Conservation (phyloP, 208 protist species). For the Phytomonas sp. region DNA sequence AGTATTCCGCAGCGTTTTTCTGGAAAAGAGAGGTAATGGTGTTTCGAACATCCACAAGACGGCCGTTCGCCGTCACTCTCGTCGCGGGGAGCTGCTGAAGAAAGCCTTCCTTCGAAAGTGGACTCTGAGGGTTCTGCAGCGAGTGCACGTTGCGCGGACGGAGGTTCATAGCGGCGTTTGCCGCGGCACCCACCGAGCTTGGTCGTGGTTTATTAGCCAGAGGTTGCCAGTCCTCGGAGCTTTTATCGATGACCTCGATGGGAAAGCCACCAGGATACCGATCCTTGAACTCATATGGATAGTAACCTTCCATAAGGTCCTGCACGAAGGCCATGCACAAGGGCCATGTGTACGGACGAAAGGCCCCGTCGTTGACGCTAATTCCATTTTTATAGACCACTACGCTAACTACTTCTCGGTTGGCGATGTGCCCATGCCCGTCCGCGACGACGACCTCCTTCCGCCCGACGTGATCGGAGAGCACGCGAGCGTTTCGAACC, state of each 20-base stretch:
- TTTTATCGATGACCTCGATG: slow-evolving; percentile 74
- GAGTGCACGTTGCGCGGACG: slow-evolving; percentile 17
- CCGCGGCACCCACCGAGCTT: background rate
- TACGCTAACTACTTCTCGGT: slow-evolving; percentile 72
- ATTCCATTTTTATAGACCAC: slow-evolving; percentile 88
- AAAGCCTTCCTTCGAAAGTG: slow-evolving; percentile 41
- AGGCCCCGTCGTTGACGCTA: slow-evolving; percentile 76
- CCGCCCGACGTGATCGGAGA: slow-evolving; percentile 79
- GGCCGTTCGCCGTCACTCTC: slow-evolving; percentile 53
- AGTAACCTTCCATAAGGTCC: slow-evolving; percentile 90
- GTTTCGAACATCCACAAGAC: slow-evolving; percentile 60
- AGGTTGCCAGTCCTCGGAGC: slow-evolving; percentile 20
- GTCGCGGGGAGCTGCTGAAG: slow-evolving; percentile 54
- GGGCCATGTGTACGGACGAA: slow-evolving; percentile 84
- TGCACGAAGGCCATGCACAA: slow-evolving; percentile 82
- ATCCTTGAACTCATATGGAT: slow-evolving; percentile 92
- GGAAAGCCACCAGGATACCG: slow-evolving; percentile 88
- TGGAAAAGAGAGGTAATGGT: slow-evolving; percentile 48
- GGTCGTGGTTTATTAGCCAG: background rate
- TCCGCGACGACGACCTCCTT: slow-evolving; percentile 56
- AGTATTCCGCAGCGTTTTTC: background rate
- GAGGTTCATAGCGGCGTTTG: slow-evolving; percentile 2
- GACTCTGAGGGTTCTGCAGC: slow-evolving; percentile 14
- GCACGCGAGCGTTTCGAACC: slow-evolving; percentile 60
- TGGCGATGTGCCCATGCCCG: slow-evolving; percentile 50